A percentile compares a stretch with the other conserved stretches of the same genome.
These are phyloP conservation scores for Tuber brumale DNA, from an alignment of 495 filamentous ascomycete genomes.

Conservation along the genomic window DNA sequence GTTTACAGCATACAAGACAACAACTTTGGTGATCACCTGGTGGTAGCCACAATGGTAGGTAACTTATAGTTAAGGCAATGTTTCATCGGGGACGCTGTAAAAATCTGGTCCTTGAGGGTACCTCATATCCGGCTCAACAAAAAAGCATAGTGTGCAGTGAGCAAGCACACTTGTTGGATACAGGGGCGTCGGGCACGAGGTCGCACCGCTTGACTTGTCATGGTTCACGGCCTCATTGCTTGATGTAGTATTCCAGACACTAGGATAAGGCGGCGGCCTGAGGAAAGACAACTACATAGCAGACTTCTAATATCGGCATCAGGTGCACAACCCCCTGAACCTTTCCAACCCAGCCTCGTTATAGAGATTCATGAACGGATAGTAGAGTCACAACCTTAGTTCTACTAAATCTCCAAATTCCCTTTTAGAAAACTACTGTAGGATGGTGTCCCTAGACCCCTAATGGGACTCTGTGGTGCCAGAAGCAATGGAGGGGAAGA, in stretches of 20 bases:
- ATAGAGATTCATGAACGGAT: no score
- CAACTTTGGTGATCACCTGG: rapidly evolving
- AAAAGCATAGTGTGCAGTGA: not conserved
- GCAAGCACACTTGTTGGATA: not conserved
- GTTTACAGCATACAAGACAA: not conserved
- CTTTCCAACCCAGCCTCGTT: not conserved
- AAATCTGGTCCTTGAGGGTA: not conserved
- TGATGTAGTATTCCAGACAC: not conserved
- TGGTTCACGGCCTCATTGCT: not conserved
- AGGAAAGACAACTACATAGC: not conserved
- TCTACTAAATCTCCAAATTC: not conserved
- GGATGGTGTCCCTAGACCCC: not conserved
- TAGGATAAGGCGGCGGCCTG: not conserved
- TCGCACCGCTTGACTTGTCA: not conserved
- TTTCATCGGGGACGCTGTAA: not conserved
- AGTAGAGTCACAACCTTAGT: not conserved
- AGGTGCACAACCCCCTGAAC: not conserved
- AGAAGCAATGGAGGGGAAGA: no score
- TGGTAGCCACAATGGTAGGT: not conserved
- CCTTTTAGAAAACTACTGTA: not conserved
- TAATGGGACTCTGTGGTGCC: not conserved
- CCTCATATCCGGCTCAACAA: not conserved
- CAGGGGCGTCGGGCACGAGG: no score
- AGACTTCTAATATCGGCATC: not conserved
- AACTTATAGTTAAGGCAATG: not conserved